Conservation (phyloP, 176 grass and related monocot genomes). For the Oryza punctata region DNA sequence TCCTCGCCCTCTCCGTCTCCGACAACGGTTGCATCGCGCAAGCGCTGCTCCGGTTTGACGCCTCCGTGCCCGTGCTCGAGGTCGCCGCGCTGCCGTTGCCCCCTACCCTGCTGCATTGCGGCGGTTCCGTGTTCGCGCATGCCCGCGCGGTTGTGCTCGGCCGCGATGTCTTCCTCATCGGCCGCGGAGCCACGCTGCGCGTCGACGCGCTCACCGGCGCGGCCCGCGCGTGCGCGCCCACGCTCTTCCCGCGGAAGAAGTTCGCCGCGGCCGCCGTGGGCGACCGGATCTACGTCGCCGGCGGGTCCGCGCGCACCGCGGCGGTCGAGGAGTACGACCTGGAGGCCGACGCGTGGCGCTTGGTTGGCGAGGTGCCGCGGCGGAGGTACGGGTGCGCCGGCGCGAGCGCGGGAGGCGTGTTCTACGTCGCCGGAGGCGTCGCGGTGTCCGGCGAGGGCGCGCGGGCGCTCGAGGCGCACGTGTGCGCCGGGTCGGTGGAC, state of each 20-base stretch:
- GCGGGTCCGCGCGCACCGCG: constrained; percentile 60
- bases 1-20: constrained; percentile 55
- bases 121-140: constrained; percentile 48
- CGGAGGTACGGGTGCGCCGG: constrained; percentile 80
- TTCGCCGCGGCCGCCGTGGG: constrained; percentile 63
- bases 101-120: constrained; percentile 3
- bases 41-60: constrained; percentile 38
- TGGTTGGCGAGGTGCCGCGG: constrained; percentile 56
- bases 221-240: constrained; percentile 43
- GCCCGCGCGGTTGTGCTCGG: constrained; percentile 60
- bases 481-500: constrained; percentile 77
- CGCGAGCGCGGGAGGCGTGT: constrained; percentile 54
- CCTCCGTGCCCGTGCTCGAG: not conserved
- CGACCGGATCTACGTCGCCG: constrained; percentile 72
- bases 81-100: constrained; percentile 44
- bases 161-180: constrained; percentile 59
- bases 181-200: constrained; percentile 53
- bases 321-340: constrained; percentile 93
- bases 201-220: constrained; percentile 68
- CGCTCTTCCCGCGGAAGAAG: constrained; percentile 69
- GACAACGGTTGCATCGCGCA: constrained; percentile 23
- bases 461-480: constrained; percentile 51
- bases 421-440: constrained; percentile 81
- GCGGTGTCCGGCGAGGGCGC: constrained; percentile 39
- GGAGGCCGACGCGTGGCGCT: constrained; percentile 55